A percentile compares a stretch with the other conserved stretches of the same genome.
Conservation (phyloP, 805 yeast species). For the Yamadazyma ubonensis region DNA sequence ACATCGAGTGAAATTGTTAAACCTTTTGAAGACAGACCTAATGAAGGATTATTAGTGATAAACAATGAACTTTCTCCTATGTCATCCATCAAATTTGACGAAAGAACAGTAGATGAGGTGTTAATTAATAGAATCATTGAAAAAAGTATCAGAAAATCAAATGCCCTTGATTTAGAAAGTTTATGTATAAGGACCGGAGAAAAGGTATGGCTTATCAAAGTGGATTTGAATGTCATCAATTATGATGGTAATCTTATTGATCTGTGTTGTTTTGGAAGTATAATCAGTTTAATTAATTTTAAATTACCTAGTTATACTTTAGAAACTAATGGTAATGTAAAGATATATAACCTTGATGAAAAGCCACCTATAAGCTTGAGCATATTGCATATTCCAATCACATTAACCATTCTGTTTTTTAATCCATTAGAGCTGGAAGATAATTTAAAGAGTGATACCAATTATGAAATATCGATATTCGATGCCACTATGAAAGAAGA, state of each 20-base stretch:
- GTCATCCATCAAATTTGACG: slow-evolving; percentile 86
- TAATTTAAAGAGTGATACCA: slow-evolving; percentile 65
- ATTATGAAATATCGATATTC: slow-evolving; percentile 58
- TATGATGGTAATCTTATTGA: slow-evolving; percentile 94
- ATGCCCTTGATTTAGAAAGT: slow-evolving; percentile 87
- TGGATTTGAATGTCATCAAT: slow-evolving; percentile 84
- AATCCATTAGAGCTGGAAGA: slow-evolving; percentile 64
- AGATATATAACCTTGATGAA: slow-evolving; percentile 70
- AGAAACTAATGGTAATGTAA: slow-evolving; percentile 28
- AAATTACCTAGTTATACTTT: slow-evolving; percentile 75
- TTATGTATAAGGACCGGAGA: slow-evolving; percentile 88
- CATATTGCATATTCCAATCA: slow-evolving; percentile 83
- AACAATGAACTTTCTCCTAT: slow-evolving; percentile 85
- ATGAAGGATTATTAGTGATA: slow-evolving; percentile 85
- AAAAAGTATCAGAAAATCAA: slow-evolving; percentile 86
- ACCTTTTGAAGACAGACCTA: slow-evolving; percentile 90
- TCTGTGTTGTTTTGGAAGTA: slow-evolving; percentile 85
- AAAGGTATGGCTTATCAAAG: slow-evolving; percentile 88
- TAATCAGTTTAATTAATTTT: slow-evolving; percentile 81
- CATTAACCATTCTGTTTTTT: slow-evolving; percentile 85
- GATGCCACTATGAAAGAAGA: slow-evolving; percentile 85
- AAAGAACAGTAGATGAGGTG: slow-evolving; percentile 73
- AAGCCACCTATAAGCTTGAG: slow-evolving; percentile 86
- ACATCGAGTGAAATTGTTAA: slow-evolving; percentile 72
- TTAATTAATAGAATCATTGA: slow-evolving; percentile 81